These are phyloP conservation scores for Echeveria elegans DNA, from an alignment of 164 flowering plant genomes.

Conservation along the genomic window DNA sequence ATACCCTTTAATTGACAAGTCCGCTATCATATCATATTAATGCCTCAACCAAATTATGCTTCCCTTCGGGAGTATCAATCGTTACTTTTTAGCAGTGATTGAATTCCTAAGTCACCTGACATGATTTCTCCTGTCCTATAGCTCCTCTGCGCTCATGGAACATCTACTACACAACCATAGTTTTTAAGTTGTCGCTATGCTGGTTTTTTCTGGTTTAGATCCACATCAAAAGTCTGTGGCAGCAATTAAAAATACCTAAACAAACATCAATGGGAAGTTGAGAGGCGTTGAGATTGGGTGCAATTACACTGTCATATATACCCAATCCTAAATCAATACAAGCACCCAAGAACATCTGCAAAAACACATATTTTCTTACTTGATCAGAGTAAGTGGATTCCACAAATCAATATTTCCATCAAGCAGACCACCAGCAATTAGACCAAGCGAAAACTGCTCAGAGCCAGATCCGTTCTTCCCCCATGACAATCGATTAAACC, in stretches of 20 bases:
- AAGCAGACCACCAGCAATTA: conserved; percentile 86
- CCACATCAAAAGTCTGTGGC: neutral
- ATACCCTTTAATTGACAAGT: too few species aligned
- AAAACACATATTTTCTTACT: conserved; percentile 28
- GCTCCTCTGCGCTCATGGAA: too few species aligned
- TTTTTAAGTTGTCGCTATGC: neutral
- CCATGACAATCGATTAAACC: conserved; percentile 87
- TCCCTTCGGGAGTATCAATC: neutral
- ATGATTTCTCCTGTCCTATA: neutral
- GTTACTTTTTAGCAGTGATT: too few species aligned
- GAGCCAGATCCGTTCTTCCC: conserved; percentile 50
- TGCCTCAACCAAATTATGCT: neutral
- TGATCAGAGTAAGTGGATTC: conserved; percentile 69
- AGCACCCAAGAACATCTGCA: neutral
- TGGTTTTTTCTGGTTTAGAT: too few species aligned
- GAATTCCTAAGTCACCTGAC: neutral
- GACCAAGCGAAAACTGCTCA: conserved; percentile 59
- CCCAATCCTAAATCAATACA: neutral
- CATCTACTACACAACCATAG: neutral
- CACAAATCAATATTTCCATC: conserved; percentile 79
- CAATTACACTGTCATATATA: too few species aligned
- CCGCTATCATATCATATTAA: too few species aligned
- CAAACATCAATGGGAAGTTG: neutral
- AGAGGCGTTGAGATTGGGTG: neutral
- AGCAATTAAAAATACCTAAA: neutral